Base-by-base conservation (phyloP, 176 grass and related monocot genomes). In the Pharus latifolius region DNA sequence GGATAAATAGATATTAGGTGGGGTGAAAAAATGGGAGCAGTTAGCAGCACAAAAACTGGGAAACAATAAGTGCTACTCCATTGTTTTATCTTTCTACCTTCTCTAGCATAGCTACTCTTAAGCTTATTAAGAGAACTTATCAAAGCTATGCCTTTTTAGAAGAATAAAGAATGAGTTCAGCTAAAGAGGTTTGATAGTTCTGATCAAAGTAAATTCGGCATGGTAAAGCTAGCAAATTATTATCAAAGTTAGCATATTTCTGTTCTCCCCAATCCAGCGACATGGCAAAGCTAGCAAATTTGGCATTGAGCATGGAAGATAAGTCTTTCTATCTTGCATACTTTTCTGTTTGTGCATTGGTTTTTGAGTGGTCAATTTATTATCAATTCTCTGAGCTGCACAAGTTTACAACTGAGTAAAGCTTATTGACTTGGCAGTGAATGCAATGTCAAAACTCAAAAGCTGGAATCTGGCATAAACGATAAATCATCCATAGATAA, bases 1-100 rank as follows among this genome's bases (percentile, higher is more conserved):
- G 76, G 85, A 68, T 55, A 48, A 42, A 47, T 67, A 14, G 31
- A 72, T 57, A 83, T 12, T 3, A 55, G 73, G 12, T 26, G 23
- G 29, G 25, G 15, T 0, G 9, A 13, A 49, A 57, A 31, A 23
- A 1, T 46, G 7, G 9, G 9, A 45, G 17, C 9, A 32, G 16
- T 79, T 40, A 78, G 44, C 23, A 69, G 38, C 28, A 40, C 40
- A 79, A 35, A n/a, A 73, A 35, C 45, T 12, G 7, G 51, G 35
- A 78, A 77, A 49, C 17, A 54, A 57, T 73, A 49, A 29, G 78
- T 52, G 16, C 7, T 30, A 29, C 60, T 40, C 50, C 25, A 6
- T 63, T 63, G 44, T 62, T 46, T n/a, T 29, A 47, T 54, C 16
- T 60, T 61, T 63, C 3, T 48, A 13, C 26, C 27, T 15, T 78